Evolutionary conservation across 192 early-diverging fungal genomes (phyloP), one percentile per base, ranked within the genome.

Genomic region (Phlyctochytrium arcticum): DNA sequence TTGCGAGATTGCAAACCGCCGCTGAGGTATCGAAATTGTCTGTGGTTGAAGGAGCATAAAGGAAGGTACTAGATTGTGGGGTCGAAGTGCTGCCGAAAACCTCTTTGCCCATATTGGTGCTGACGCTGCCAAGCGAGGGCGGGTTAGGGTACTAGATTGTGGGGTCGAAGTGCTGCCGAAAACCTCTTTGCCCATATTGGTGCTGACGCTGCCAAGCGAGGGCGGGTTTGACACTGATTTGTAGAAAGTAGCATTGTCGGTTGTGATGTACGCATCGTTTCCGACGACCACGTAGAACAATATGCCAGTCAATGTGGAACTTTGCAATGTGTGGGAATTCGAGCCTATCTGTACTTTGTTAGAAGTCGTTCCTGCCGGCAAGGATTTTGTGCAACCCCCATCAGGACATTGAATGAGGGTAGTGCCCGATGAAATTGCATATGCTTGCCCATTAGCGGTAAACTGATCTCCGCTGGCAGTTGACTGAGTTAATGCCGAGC

Each of bases 171-270:
- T 53, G 50, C 0, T 2, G 12, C 17, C 17, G 24, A 53, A 0
- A 2, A 53, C 2, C 24, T 53, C 50, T 53, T 53, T 53, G 50
- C 50, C 50, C 1, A 23, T 1, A 53, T 53, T 23, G 1, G 2
- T 53, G 17, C 1, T 1, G 50, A 53, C 1, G 3, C 50, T 23
- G 49, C 17, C 21, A 23, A 53, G 50, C 12, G 50, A 53, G 17
- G 50, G 50, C 24, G 1, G 1, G 26, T 53, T 53, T 12, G 50
- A 1, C 1, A 23, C 24, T 23, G 50, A 53, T 23, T 53, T 53
- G 50, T 53, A 53, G 50, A 53, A 53, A 19, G 50, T 53, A 19
- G 50, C 50, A 53, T 53, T 26, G 50, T 53, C 50, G 24, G 3
- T 1, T 12, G 50, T 53, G 24, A 53, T 1, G 24, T 53, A 53